phyloP scores from a whole-genome alignment of 139 green algal species.

The Ulvella scutata region DNA sequence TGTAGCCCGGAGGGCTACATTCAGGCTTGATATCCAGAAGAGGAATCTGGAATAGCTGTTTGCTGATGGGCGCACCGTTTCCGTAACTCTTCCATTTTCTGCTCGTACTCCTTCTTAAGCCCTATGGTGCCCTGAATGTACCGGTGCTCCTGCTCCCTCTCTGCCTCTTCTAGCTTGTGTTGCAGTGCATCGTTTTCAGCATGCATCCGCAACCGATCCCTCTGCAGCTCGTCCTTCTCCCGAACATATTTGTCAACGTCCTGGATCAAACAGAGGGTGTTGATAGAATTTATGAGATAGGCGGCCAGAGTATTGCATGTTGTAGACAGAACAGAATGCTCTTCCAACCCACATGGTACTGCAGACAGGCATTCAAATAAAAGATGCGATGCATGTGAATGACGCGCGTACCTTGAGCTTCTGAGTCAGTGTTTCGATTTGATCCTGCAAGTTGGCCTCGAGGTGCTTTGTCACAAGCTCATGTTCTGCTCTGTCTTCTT shows the following conservation, averaged over 20 bases:
- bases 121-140: conserved; percentile 47
- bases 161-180: conserved; percentile 28
- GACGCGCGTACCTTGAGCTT: not conserved
- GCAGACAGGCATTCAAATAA: not conserved
- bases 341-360: not conserved
- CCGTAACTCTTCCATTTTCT: conserved; percentile 50
- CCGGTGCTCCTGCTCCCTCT: conserved; percentile 38
- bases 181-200: conserved; percentile 44
- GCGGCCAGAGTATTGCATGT: no score
- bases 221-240: conserved; percentile 30
- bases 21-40: no score
- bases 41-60: not conserved
- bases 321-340: no score
- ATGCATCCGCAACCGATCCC: conserved; percentile 28
- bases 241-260: not conserved
- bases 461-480: not conserved
- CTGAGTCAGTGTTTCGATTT: not conserved
- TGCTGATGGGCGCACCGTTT: conserved; percentile 14
- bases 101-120: conserved; percentile 58
- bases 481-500: not conserved
- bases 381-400: not conserved
- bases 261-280: no score
- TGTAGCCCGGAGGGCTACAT: no score
- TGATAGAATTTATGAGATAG: no score
- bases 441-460: not conserved